Evolutionary conservation across 768 basidiomycete genomes (phyloP).

Genomic region (Trametes cinnabarina): DNA sequence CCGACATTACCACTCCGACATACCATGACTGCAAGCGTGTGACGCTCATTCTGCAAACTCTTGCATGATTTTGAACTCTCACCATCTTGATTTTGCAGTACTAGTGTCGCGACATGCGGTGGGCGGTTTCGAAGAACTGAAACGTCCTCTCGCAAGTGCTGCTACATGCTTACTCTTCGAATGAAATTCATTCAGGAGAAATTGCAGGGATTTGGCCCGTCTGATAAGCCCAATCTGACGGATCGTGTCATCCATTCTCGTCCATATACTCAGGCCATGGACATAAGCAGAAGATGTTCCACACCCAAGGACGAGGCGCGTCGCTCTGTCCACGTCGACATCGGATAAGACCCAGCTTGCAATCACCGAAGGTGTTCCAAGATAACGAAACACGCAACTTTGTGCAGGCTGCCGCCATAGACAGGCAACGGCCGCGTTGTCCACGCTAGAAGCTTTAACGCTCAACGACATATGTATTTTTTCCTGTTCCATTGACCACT

Average conservation of each 20-base stretch:
- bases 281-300: neutral
- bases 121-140: no score
- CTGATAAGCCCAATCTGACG: slow-evolving; percentile 3
- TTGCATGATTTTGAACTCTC: no score
- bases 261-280: neutral
- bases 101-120: no score
- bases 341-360: neutral
- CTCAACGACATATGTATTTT: neutral
- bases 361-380: neutral
- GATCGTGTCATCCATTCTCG: neutral
- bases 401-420: neutral
- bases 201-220: no score
- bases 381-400: neutral
- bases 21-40: no score
- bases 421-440: neutral
- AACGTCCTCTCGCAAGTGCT: no score
- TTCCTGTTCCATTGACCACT: neutral
- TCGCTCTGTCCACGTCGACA: neutral
- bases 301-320: neutral
- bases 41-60: no score
- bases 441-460: neutral
- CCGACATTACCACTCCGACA: no score
- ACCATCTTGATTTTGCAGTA: no score
- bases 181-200: no score
- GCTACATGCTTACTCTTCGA: no score